Base-by-base conservation (phyloP, 768 basidiomycete species). In the Pleurotus cornucopiae region DNA sequence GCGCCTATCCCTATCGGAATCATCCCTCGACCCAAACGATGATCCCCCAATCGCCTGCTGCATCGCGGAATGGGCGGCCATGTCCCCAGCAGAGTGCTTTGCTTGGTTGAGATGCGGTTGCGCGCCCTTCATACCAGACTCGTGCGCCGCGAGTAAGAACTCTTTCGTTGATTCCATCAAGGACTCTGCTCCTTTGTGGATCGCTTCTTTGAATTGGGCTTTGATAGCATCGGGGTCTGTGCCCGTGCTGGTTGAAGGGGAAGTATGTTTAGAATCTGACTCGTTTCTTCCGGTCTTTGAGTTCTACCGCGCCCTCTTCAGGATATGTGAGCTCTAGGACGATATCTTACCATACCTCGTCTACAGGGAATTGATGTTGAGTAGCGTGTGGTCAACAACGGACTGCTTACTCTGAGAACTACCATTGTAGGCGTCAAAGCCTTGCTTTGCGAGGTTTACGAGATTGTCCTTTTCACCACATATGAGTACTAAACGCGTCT, bases 361-460 rank as follows among this genome's bases (percentile, higher is more conserved):
- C n/a, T 21, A 44, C 16, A 44, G 3, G 2, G 7, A 44, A 44
- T 21, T 7, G 16, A 4, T 11, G 20, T n/a, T n/a, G 43, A 16
- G 0, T 4, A n/a, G 43, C 6, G 20, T 21, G 21, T 23, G 3
- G 0, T 26, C 2, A 26, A 51, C 12, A 16, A 11, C 9, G 48
- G 25, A 3, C 4, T 21, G 38, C 39, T 16, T 40, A 53, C 77
- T 69, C 13, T 83, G 78, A 14, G 76, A 80, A 25, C 74, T 64
- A 61, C 74, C 23, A 5, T 25, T 70, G 71, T 83, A 83, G 65
- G 82, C 74, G 39, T 80, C 68, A 61, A 79, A 68, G 59, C 83
- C 82, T 69, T 91, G 68, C 69, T 90, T 86, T 7, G 88, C 91
- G 61, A 91, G 67, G 57, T 81, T 82, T 38, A 89, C 77, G 63